Evolutionary conservation across 768 basidiomycete genomes (phyloP), one percentile per base, ranked within the genome.

Genomic region (Phanerochaete sordida): DNA sequence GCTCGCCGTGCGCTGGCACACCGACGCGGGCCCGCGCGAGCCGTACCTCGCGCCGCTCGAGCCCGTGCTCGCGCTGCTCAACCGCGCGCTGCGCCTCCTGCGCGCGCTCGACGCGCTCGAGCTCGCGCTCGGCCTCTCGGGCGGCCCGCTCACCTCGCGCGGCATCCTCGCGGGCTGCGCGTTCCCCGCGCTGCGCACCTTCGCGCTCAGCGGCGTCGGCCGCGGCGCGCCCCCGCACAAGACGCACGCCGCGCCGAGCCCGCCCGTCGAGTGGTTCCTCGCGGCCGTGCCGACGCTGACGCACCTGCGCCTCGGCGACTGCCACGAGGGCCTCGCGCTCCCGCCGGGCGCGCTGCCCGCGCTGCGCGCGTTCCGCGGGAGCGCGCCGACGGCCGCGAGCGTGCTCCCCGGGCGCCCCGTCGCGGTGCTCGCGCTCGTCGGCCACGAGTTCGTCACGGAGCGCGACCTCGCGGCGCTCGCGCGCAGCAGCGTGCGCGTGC

Each of bases 331-430:
- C 8, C 73, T 86, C 28, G 61, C 66, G 55, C 73, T 85, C 28
- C 72, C 76, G 7, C 66, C 76, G n/a, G 39, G 5, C 39, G 57
- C 66, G 57, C 73, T 87, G 21, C 81, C 82, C 4, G 63, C 62
- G 49, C 77, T 89, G 24, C 65, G 76, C 13, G 77, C 78, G 54
- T 87, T 87, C 77, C 83, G 84, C 57, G 86, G 86, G 59, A 77
- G 80, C 33, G 79, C 85, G 58, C 76, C 77, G 67, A 76, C 81
- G n/a, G 85, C 85, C 1, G 84, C 84, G 49, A 71, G 75, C 19
- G 66, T 88, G 49, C 79, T 87, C 55, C 87, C 86, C 4, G 84
- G 84, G 21, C 75, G 87, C 23, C 84, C 85, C 2, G 81, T 88
- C 27, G 79, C 78, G 46, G 71, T 72, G 57, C 81, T 88, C 51